Conservation (phyloP, 2,329 filamentous ascomycete genomes). For the Cytospora mali region DNA sequence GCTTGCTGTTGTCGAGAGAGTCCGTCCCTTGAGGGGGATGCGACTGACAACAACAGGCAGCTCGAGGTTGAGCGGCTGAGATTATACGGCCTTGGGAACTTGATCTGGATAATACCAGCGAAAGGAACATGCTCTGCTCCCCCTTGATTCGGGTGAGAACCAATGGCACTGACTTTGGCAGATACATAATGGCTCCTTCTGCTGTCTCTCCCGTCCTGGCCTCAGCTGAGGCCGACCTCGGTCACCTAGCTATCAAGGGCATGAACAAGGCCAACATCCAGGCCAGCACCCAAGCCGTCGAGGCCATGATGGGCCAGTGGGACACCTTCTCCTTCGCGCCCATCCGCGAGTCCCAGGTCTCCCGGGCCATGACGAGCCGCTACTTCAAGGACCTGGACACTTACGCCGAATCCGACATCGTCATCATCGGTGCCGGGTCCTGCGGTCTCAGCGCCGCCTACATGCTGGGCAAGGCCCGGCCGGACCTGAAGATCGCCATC, state of each 20-base stretch:
- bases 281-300: conserved; percentile 52
- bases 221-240: conserved; percentile 49
- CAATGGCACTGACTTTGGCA: conserved; percentile 42
- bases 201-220: conserved; percentile 62
- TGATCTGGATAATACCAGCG: conserved; percentile 54
- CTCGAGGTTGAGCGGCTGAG: conserved; percentile 37
- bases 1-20: background rate
- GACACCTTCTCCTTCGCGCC: conserved; percentile 78
- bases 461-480: conserved; percentile 78
- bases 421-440: conserved; percentile 88
- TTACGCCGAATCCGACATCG: conserved; percentile 90
- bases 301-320: conserved; percentile 76
- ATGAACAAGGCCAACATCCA: conserved; percentile 47
- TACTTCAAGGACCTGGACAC: conserved; percentile 89
- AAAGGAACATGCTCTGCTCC: conserved; percentile 91
- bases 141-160: conserved; percentile 38
- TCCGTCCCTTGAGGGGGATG: background rate
- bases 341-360: conserved; percentile 91
- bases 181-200: conserved; percentile 74
- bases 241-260: conserved; percentile 11
- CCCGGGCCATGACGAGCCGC: conserved; percentile 87
- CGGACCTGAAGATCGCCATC: conserved; percentile 89
- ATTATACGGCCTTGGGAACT: conserved; percentile 44
- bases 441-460: conserved; percentile 87
- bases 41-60: background rate